Base-by-base conservation (phyloP, 352 stramenopile species). In the Aphanomyces cochlioides region DNA sequence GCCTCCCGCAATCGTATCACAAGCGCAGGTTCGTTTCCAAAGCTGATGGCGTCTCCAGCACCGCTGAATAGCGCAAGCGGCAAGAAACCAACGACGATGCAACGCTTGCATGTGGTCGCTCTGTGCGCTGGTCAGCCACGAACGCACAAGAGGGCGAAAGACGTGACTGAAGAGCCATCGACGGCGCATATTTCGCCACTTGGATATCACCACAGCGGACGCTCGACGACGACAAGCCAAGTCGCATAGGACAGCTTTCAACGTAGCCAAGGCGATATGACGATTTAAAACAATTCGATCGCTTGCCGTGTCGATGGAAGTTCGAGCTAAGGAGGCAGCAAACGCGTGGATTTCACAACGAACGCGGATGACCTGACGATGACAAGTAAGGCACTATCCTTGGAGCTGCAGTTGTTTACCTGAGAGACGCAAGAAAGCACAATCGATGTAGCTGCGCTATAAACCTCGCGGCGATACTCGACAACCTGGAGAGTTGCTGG, bases 121-220 rank as follows among this genome's bases (percentile, higher is more conserved):
- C 28, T 28, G 39, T 28, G 28, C 54, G 12, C 43, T 28, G 17
- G 13, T 13, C 1, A 61, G 19, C 54, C 54, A 61, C 15, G 7
- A 7, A 17, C 19, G 19, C 37, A n/a, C 28, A 6, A 61, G 5
- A 10, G 54, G 54, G 15, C 54, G 34, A 37, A 61, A 61, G n/a
- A 61, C 21, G 7, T 12, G 15, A n/a, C 54, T 28, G 34, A 61
- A 61, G 54, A 17, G 54, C 54, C 54, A 61, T 61, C 54, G 54
- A 12, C 54, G 54, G 28, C 10, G 17, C 13, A 37, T 61, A n/a
- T n/a, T 37, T 19, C 54, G 28, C 19, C 54, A 61, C 15, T 41
- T 61, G 54, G 28, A 61, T 61, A 10, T 13, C 34, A 28, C 28
- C 28, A 28, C 28, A 28, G 28, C 28, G 2, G 28, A 28, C 28